A percentile compares a stretch with the other conserved stretches of the same genome.
phyloP scores from a whole-genome alignment of 805 yeast genomes.

The Saccharomyces mikatae region DNA sequence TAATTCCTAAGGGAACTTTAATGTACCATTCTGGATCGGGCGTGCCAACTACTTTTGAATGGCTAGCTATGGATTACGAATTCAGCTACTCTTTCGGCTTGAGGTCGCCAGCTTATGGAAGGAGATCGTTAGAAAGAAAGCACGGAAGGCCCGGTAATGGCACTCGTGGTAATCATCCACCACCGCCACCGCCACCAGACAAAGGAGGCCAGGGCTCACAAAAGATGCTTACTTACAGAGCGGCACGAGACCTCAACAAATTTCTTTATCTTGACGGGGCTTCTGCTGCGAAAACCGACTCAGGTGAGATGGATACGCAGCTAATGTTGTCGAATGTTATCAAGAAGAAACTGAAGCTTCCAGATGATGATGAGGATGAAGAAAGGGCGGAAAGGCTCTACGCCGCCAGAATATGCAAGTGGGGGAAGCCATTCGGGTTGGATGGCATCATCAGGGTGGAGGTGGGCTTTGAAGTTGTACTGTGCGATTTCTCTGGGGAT shows the following conservation, averaged over 20 bases:
- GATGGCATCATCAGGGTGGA: slow-evolving; percentile 55
- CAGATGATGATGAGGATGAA: slow-evolving; percentile 13
- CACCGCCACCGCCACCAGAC: not conserved
- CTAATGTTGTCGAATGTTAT: slow-evolving; percentile 32
- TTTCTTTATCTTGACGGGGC: slow-evolving; percentile 57
- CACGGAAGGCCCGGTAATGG: slow-evolving; percentile 2
- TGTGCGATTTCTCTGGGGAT: slow-evolving; percentile 48
- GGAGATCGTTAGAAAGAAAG: slow-evolving; percentile 9
- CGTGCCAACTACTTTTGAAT: slow-evolving; percentile 44
- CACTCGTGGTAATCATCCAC: not conserved
- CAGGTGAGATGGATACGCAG: slow-evolving; percentile 60
- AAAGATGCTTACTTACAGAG: slow-evolving; percentile 36
- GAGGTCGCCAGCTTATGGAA: slow-evolving; percentile 17
- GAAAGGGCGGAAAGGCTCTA: slow-evolving; percentile 37
- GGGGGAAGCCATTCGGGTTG: slow-evolving; percentile 46
- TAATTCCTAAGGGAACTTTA: slow-evolving; percentile 50
- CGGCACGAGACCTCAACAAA: slow-evolving; percentile 39
- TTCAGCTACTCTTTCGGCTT: slow-evolving; percentile 46
- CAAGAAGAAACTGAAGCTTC: slow-evolving; percentile 7
- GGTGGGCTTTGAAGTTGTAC: slow-evolving; percentile 51
- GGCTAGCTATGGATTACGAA: slow-evolving; percentile 61
- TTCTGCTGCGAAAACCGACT: slow-evolving; percentile 49
- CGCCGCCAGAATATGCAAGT: slow-evolving; percentile 45
- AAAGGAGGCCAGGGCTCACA: not conserved
- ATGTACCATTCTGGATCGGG: slow-evolving; percentile 46